Conservation (phyloP, 768 basidiomycete genomes). For the Zangia roseola region DNA sequence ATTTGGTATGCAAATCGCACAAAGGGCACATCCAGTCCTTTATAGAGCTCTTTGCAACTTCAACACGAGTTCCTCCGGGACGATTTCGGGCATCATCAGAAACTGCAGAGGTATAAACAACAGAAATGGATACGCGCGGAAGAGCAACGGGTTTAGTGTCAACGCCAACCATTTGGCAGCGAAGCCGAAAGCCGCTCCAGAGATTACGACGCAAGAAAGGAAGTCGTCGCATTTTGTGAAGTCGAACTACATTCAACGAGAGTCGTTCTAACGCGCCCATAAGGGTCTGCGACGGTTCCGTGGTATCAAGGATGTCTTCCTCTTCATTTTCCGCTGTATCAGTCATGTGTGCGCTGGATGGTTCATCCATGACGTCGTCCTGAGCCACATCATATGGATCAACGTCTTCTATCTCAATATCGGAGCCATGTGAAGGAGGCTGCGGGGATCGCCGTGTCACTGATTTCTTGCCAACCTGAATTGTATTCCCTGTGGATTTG, state of each 20-base stretch:
- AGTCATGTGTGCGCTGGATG: background rate
- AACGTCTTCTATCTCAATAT: background rate
- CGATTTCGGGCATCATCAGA: conserved; percentile 3
- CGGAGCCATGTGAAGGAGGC: background rate
- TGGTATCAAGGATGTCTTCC: conserved; percentile 3
- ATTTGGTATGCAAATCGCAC: conserved; percentile 46
- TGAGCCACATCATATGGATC: background rate
- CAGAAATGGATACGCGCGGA: conserved; percentile 20
- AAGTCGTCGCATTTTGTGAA: conserved; percentile 40
- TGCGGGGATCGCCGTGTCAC: background rate
- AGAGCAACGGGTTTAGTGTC: conserved; percentile 26
- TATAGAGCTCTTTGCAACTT: conserved; percentile 26
- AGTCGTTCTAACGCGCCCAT: conserved; percentile 36
- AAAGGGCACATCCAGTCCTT: conserved; percentile 50
- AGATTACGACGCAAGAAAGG: conserved; percentile 61
- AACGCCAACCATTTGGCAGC: conserved; percentile 40
- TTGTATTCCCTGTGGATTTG: conserved; percentile 8
- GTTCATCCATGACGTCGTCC: conserved; percentile 5
- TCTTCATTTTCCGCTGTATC: conserved; percentile 13
- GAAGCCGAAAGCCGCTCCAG: conserved; percentile 43
- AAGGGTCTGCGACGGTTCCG: conserved; percentile 35
- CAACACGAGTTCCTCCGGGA: conserved; percentile 9
- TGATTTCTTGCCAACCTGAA: conserved; percentile 18
- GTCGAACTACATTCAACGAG: conserved; percentile 31
- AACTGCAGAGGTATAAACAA: conserved; percentile 22